These are phyloP conservation scores for Verbena officinalis DNA, from an alignment of 257 asterid species.

Conservation along the genomic window DNA sequence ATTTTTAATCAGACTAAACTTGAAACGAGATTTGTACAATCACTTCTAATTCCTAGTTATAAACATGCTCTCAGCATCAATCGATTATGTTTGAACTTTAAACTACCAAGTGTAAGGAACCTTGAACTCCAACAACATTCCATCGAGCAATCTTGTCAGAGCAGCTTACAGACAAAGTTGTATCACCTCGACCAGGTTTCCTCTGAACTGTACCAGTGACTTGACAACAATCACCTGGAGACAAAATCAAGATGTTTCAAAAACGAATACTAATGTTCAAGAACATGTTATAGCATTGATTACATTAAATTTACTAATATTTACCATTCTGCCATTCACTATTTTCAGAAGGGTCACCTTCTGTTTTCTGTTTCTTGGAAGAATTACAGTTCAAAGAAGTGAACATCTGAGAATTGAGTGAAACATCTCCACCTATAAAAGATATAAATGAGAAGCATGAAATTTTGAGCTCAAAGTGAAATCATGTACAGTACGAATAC, in stretches of 20 bases:
- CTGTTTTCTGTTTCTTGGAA: constrained; percentile 28
- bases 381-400: constrained; percentile 38
- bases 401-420: constrained; percentile 51
- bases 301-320: too few species aligned
- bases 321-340: constrained; percentile 24
- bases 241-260: constrained; percentile 17
- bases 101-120: constrained; percentile 37
- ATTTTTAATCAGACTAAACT: constrained; percentile 11
- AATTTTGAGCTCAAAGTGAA: constrained; percentile 5
- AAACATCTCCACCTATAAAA: constrained; percentile 74
- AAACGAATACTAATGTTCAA: neutral
- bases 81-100: neutral
- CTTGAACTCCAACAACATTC: constrained; percentile 97
- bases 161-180: constrained; percentile 95
- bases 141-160: constrained; percentile 97
- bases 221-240: constrained; percentile 39
- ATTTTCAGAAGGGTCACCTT: constrained; percentile 27
- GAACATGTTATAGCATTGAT: too few species aligned
- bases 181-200: constrained; percentile 98
- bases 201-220: constrained; percentile 71
- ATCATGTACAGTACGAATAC: constrained; percentile 19
- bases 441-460: neutral
- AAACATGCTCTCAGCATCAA: neutral
- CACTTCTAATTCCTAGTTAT: neutral
- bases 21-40: neutral